Conservation (phyloP, 345 rosid species). For the Firmiana major region DNA sequence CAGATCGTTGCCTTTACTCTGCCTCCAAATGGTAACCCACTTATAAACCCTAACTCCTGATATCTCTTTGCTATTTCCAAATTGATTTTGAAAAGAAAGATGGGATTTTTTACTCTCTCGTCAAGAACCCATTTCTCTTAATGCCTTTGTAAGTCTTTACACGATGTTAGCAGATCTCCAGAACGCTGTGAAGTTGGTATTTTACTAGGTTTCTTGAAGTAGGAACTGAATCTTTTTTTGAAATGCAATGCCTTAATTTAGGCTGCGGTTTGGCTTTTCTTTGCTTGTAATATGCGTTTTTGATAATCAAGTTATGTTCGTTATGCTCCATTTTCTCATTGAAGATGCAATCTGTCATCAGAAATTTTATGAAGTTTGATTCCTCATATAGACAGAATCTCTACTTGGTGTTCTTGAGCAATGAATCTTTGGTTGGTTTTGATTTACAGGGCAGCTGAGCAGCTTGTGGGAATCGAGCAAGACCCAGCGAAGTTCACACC, state of each 20-base stretch:
- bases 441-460: conserved; percentile 88
- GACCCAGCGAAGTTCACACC: conserved; percentile 89
- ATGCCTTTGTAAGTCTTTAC: not conserved
- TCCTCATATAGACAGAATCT: not conserved
- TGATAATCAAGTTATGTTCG: not conserved
- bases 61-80: not conserved
- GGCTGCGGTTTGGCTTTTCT: not conserved
- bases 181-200: not conserved
- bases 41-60: conserved; percentile 49
- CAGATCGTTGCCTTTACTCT: conserved; percentile 81
- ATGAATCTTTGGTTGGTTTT: not conserved
- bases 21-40: conserved; percentile 74
- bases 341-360: not conserved
- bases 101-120: not conserved
- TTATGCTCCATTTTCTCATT: not conserved
- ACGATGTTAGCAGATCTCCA: not conserved
- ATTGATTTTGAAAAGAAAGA: not conserved
- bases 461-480: conserved; percentile 84
- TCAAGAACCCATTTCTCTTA: not conserved
- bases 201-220: not conserved
- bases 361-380: not conserved
- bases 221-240: not conserved
- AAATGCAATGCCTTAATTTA: not conserved
- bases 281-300: not conserved
- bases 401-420: not conserved